phyloP scores from a whole-genome alignment of 169 alveolate genomes.

The Eimeria sp. region DNA sequence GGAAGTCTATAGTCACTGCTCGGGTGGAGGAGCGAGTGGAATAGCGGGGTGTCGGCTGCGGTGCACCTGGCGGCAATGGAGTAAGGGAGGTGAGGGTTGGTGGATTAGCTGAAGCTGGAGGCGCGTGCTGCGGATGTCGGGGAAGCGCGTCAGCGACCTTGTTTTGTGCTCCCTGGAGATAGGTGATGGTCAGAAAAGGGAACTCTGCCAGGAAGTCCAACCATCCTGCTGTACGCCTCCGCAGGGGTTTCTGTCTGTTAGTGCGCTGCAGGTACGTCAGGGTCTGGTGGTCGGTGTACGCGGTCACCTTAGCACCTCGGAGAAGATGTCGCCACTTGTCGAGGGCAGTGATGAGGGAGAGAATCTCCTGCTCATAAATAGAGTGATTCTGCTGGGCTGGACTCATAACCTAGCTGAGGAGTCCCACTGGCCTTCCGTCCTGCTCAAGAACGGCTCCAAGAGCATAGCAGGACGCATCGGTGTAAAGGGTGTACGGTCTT shows the following conservation, averaged over 20 bases:
- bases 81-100: not conserved
- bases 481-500: not conserved
- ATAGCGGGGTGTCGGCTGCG: not conserved
- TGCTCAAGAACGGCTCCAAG: not conserved
- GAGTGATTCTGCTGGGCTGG: not conserved
- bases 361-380: not conserved
- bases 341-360: no score
- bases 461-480: not conserved
- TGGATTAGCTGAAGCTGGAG: not conserved
- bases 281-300: not conserved
- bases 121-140: not conserved
- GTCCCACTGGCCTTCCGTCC: not conserved
- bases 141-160: not conserved
- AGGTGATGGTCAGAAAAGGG: not conserved
- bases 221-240: no score
- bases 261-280: slow-evolving; percentile 28
- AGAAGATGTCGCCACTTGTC: not conserved
- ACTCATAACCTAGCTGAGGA: slow-evolving; percentile 9
- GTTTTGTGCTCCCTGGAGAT: not conserved
- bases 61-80: not conserved
- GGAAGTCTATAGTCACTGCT: not conserved
- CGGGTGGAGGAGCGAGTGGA: not conserved
- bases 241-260: no score
- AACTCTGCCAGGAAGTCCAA: not conserved
- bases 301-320: not conserved